Evolutionary conservation across 768 basidiomycete genomes (phyloP).

Genomic region (Hygrophorus pudorinus): DNA sequence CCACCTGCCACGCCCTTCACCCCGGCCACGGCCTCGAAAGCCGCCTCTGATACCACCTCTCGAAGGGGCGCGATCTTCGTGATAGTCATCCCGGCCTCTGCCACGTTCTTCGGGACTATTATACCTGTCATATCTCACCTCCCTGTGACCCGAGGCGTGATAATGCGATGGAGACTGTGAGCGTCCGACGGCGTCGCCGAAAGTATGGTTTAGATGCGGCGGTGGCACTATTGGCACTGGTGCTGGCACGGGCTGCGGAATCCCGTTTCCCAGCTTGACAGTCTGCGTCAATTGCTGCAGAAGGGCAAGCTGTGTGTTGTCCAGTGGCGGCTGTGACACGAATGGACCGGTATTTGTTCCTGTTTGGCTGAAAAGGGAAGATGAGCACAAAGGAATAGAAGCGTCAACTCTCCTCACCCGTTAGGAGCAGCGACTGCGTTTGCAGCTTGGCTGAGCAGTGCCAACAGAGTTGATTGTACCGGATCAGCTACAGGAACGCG

Average conservation of each 20-base stretch:
- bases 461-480: constrained; percentile 58
- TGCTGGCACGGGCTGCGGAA: constrained; percentile 20
- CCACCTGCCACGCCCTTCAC: constrained; percentile 39
- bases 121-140: constrained; percentile 36
- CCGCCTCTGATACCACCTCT: constrained; percentile 49
- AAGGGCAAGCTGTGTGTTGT: constrained; percentile 53
- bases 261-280: constrained; percentile 31
- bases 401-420: constrained; percentile 25
- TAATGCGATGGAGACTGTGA: constrained; percentile 26
- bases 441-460: constrained; percentile 55
- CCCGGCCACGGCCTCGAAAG: constrained; percentile 50
- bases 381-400: constrained; percentile 5
- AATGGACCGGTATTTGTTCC: constrained; percentile 38
- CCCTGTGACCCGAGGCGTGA: constrained; percentile 26
- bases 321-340: constrained; percentile 27
- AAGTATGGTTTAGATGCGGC: constrained; percentile 12
- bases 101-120: constrained; percentile 38
- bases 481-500: constrained; percentile 18
- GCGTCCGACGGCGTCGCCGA: constrained; percentile 15
- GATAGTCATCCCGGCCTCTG: constrained; percentile 20
- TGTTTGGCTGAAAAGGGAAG: constrained; percentile 43
- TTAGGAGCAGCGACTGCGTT: constrained; percentile 28
- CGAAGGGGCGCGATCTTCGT: constrained; percentile 34
- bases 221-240: constrained; percentile 23
- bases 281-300: constrained; percentile 70